A percentile compares a stretch with the other conserved stretches of the same genome.
These are phyloP conservation scores for Picochlorum sp. DNA, from an alignment of 139 green algal species.

Conservation along the genomic window DNA sequence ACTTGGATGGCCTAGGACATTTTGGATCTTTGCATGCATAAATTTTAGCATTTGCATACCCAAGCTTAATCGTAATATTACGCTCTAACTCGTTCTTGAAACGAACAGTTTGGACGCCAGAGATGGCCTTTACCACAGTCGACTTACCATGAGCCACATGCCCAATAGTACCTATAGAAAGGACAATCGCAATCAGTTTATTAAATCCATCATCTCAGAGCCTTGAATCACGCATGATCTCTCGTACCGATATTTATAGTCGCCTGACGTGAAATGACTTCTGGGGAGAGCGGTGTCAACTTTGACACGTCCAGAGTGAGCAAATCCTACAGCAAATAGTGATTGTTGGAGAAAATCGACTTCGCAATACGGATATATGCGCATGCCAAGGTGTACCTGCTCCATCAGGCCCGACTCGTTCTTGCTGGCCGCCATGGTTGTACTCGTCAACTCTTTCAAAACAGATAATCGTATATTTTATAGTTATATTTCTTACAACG, in stretches of 20 bases:
- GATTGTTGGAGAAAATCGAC: background rate
- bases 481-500: background rate
- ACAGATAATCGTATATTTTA: conserved; percentile 7
- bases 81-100: conserved; percentile 99
- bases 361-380: background rate
- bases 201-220: background rate
- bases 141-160: conserved; percentile 99
- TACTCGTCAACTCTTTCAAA: background rate
- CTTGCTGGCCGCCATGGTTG: conserved; percentile 20
- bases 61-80: conserved; percentile 99
- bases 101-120: conserved; percentile 96
- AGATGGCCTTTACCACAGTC: conserved; percentile 99
- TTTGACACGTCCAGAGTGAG: conserved; percentile 70
- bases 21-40: conserved; percentile 77
- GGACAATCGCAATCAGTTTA: background rate
- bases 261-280: conserved; percentile 96
- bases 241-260: conserved; percentile 98
- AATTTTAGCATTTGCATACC: conserved; percentile 99
- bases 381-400: conserved; percentile 16
- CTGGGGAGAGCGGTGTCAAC: conserved; percentile 88
- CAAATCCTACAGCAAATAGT: conserved; percentile 64
- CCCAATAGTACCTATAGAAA: conserved; percentile 87
- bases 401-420: conserved; percentile 24
- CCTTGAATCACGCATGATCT: background rate
- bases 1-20: conserved; percentile 80